Percentiles rank a stretch among this genome's conserved stretches.
These are phyloP conservation scores for Hymenoscyphus scutula DNA, from an alignment of 2,329 filamentous ascomycete genomes.

Conservation along the genomic window DNA sequence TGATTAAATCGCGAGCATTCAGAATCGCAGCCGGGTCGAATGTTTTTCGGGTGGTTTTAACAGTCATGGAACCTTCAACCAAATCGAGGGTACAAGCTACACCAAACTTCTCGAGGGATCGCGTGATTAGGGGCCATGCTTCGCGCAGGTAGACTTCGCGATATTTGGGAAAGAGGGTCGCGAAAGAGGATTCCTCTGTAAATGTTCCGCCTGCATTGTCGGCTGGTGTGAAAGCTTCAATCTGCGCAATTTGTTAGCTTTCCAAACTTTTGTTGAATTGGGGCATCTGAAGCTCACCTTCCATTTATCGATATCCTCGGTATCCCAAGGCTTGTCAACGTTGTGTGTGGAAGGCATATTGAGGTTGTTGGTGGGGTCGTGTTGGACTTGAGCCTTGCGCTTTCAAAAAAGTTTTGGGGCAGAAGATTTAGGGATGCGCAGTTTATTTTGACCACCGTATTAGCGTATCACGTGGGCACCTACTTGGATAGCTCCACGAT, in stretches of 20 bases:
- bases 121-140: constrained; percentile 88
- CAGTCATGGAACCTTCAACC: constrained; percentile 93
- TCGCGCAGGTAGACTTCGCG: constrained; percentile 91
- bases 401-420: constrained; percentile 19
- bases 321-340: constrained; percentile 90
- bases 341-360: constrained; percentile 86
- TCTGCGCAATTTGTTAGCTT: constrained; percentile 40
- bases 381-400: constrained; percentile 2
- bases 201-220: constrained; percentile 87
- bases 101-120: constrained; percentile 79
- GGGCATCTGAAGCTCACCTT: constrained; percentile 50
- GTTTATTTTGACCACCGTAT: constrained; percentile 8
- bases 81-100: constrained; percentile 92
- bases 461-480: background rate
- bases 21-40: constrained; percentile 90
- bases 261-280: background rate
- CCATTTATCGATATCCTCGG: constrained; percentile 97
- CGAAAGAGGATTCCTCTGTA: constrained; percentile 88
- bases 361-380: constrained; percentile 22
- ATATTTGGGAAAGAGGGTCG: constrained; percentile 89
- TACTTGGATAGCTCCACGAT: no score
- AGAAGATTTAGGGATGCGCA: constrained; percentile 13
- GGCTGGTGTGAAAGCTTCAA: constrained; percentile 79
- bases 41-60: constrained; percentile 90
- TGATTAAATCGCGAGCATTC: constrained; percentile 91